phyloP scores from a whole-genome alignment of 768 basidiomycete genomes.

The Trametes punicea region DNA sequence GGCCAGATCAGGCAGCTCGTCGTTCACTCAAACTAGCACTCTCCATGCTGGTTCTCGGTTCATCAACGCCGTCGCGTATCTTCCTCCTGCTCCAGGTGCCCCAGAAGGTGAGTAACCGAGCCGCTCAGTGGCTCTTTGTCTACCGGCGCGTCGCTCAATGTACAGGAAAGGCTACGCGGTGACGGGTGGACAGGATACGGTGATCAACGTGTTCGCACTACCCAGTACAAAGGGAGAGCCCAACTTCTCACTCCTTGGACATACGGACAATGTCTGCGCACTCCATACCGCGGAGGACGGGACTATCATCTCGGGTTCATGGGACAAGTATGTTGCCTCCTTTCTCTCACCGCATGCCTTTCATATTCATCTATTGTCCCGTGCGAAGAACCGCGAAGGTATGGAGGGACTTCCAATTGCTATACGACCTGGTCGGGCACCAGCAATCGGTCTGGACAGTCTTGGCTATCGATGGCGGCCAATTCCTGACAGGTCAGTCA shows the following conservation, averaged over 20 bases:
- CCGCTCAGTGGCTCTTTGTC: constrained; percentile 5
- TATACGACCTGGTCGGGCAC: constrained; percentile 79
- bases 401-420: constrained; percentile 76
- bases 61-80: constrained; percentile 79
- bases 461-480: constrained; percentile 68
- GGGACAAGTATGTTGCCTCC: constrained; percentile 76
- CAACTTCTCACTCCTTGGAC: constrained; percentile 79
- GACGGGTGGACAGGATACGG: constrained; percentile 85
- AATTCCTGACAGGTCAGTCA: constrained; percentile 73
- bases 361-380: not conserved
- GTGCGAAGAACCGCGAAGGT: constrained; percentile 84
- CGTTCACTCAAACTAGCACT: constrained; percentile 53
- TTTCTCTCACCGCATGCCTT: not conserved
- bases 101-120: constrained; percentile 55
- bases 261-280: constrained; percentile 87
- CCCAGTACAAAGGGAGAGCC: constrained; percentile 65
- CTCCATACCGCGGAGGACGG: constrained; percentile 69
- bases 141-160: not conserved
- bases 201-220: constrained; percentile 81
- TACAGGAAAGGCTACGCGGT: constrained; percentile 62
- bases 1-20: constrained; percentile 50
- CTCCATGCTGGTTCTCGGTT: constrained; percentile 67
- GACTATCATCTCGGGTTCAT: constrained; percentile 88
- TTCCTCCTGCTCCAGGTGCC: constrained; percentile 63
- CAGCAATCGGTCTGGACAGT: constrained; percentile 95